Evolutionary conservation across 805 yeast genomes (phyloP).

Genomic region (Ogataea corticis): DNA sequence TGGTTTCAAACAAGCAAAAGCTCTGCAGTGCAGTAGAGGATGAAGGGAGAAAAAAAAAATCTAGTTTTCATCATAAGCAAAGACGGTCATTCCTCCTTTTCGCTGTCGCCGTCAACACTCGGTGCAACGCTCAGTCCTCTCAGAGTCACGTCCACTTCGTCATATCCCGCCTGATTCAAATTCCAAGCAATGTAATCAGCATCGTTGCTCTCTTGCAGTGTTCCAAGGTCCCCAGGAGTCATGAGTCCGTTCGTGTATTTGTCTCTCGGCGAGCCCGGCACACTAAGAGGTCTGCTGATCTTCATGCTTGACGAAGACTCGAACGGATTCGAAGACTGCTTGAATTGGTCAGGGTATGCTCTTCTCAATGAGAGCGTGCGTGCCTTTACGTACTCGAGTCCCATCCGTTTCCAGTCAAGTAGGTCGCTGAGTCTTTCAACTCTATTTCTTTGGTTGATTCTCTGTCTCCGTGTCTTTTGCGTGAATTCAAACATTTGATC

Average conservation of each 20-base stretch:
- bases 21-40: too few relatives aligned
- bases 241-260: slow-evolving; percentile 56
- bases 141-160: slow-evolving; percentile 37
- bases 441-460: slow-evolving; percentile 96
- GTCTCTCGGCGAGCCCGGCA: slow-evolving; percentile 95
- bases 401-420: slow-evolving; percentile 98
- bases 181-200: slow-evolving; percentile 74
- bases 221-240: slow-evolving; percentile 99
- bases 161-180: slow-evolving; percentile 45
- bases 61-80: neutral
- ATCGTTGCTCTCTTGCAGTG: slow-evolving; percentile 85
- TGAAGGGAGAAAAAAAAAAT: slow-evolving; percentile 3
- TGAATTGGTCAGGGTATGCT: slow-evolving; percentile 87
- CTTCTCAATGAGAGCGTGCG: slow-evolving; percentile 87
- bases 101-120: slow-evolving; percentile 32
- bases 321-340: slow-evolving; percentile 41
- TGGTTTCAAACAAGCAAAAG: slow-evolving; percentile 1
- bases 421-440: slow-evolving; percentile 92
- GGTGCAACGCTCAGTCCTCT: slow-evolving; percentile 41
- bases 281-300: slow-evolving; percentile 87
- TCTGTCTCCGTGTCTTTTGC: slow-evolving; percentile 88
- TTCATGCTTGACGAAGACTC: slow-evolving; percentile 51
- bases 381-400: slow-evolving; percentile 93
- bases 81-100: slow-evolving; percentile 13
- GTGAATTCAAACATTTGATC: slow-evolving; percentile 89